Evolutionary conservation across 78 protist species (phyloP), one percentile per base, ranked within the genome.

Genomic region (Chrysochromulina tobinii): DNA sequence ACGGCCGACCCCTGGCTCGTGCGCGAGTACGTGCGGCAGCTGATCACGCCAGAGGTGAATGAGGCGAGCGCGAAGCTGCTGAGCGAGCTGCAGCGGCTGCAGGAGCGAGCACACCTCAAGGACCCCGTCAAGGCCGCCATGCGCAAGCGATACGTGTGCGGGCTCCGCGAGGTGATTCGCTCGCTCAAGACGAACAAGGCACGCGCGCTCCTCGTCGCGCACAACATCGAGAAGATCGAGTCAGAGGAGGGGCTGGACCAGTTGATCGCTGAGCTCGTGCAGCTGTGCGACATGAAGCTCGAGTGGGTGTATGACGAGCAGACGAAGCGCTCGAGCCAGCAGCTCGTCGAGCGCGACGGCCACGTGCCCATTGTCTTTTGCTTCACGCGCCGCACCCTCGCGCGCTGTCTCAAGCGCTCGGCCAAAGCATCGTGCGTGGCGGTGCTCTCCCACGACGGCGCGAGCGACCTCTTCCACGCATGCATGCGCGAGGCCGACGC

Each of bases 121-220:
- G 87, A 79, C 61, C 87, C 87, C 18, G 4, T 54, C 38, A 79
- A 79, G 61, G 87, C 61, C 9, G 1, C 1, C 11, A 7, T 20
- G 59, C 3, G 14, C 25, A 54, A 54, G 59, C 87, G 87, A 17
- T 54, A 11, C 87, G 87, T 79, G 23, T 53, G 61, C 61, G 87
- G 87, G 9, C 87, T 79, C 5, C 87, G 87, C 61, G 87, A 79
- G 61, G 64, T 54, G 57, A 15, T 38, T 2, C 87, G 87, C 58
- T 0, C 64, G 59, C 48, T 79, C 18, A 54, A 54, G 59, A 23
- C 61, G 64, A 54, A 54, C 87, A 79, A 79, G 87, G 87, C 64
- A 12, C 15, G 23, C 15, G 61, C 12, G 14, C 20, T 79, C 50
- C 51, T 79, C 27, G n/a, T 15, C 25, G 23, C 69, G 69, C 69